A percentile compares a stretch with the other conserved stretches of the same genome.
Conservation (phyloP, 352 stramenopile genomes). For the Blastocystis sp. region DNA sequence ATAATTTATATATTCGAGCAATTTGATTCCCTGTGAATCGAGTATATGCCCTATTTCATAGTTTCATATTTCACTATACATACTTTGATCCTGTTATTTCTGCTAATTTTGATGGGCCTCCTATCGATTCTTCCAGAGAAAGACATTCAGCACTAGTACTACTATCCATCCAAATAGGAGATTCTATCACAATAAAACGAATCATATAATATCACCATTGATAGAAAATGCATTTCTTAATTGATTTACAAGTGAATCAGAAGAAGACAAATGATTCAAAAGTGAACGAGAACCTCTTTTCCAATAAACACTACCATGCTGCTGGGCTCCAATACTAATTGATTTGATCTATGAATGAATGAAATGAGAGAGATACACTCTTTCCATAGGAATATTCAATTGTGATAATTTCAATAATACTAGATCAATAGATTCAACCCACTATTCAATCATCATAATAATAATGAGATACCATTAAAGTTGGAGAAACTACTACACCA, state of each 20-base stretch:
- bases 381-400: not conserved
- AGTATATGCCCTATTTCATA: not conserved
- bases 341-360: slow-evolving; percentile 5
- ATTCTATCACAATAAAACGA: not conserved
- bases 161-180: slow-evolving; percentile 63
- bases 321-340: slow-evolving; percentile 62
- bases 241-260: slow-evolving; percentile 2
- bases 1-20: slow-evolving; percentile 8
- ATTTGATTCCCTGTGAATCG: slow-evolving; percentile 65
- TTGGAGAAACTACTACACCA: slow-evolving; percentile 59
- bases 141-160: slow-evolving; percentile 58
- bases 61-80: not conserved
- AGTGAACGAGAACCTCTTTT: not conserved
- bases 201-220: not conserved
- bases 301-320: slow-evolving; percentile 64
- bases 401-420: slow-evolving; percentile 34
- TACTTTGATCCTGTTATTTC: slow-evolving; percentile 61
- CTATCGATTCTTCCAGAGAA: slow-evolving; percentile 19
- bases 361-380: not conserved
- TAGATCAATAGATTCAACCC: slow-evolving; percentile 62
- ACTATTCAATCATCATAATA: slow-evolving; percentile 1
- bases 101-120: slow-evolving; percentile 54
- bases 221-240: not conserved
- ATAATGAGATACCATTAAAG: slow-evolving; percentile 46
- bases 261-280: not conserved